A percentile compares a stretch with the other conserved stretches of the same genome.
phyloP scores from a whole-genome alignment of 768 basidiomycete species.

The Suillus plorans region DNA sequence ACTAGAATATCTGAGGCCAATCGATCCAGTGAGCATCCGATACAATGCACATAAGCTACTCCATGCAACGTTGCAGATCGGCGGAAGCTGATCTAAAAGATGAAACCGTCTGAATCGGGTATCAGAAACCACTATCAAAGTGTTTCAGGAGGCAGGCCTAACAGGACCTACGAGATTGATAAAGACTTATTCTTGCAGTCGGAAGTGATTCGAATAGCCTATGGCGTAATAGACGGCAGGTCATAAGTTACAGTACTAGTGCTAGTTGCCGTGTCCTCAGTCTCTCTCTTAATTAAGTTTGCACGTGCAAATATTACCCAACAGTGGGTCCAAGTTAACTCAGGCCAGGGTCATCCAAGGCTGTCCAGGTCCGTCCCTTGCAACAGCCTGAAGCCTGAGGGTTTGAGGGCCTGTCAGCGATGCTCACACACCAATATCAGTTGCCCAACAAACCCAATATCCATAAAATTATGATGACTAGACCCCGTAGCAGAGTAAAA shows the following conservation, averaged over 20 bases:
- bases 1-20: too few species aligned
- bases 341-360: neutral
- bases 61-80: slow-evolving; percentile 3
- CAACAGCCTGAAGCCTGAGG: neutral
- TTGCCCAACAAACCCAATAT: slow-evolving; percentile 38
- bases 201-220: neutral
- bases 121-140: neutral
- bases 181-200: neutral
- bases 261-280: neutral
- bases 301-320: neutral
- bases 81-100: neutral
- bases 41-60: neutral
- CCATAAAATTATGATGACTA: slow-evolving; percentile 25
- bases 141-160: neutral
- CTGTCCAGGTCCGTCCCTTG: neutral
- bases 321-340: neutral
- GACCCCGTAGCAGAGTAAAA: slow-evolving; percentile 8
- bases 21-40: neutral
- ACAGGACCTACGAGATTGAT: neutral
- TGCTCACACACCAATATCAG: neutral
- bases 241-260: neutral
- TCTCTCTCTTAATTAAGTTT: neutral
- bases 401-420: neutral
- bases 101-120: neutral
- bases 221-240: neutral